Evolutionary conservation across 768 basidiomycete species (phyloP).

Genomic region (Lentinula detonsa): DNA sequence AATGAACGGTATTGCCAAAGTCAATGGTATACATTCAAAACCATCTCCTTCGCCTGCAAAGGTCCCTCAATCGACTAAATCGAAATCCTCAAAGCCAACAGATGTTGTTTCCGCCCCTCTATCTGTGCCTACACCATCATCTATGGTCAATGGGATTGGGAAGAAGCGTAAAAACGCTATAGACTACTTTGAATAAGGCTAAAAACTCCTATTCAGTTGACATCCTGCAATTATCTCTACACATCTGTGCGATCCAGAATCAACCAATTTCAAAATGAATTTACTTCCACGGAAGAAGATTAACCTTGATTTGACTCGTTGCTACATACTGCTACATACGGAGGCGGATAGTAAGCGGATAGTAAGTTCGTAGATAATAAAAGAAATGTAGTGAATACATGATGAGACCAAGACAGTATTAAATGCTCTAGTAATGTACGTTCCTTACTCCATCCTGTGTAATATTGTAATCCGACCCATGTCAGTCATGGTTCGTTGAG

Average conservation of each 20-base stretch:
- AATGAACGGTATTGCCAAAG: constrained; percentile 8
- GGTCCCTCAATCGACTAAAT: constrained; percentile 2
- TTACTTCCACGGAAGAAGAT: neutral
- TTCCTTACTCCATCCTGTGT: neutral
- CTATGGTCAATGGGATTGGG: constrained; percentile 36
- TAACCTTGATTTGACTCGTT: neutral
- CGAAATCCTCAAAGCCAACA: constrained; percentile 6
- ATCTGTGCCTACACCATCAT: constrained; percentile 8
- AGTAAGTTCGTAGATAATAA: neutral
- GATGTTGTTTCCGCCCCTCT: constrained; percentile 11
- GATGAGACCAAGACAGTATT: neutral
- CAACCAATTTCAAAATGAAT: neutral
- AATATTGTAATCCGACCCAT: neutral
- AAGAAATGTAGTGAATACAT: neutral
- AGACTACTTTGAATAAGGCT: constrained; percentile 12
- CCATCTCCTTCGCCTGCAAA: constrained; percentile 1
- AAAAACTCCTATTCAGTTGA: neutral
- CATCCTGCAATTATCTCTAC: neutral
- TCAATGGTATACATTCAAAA: neutral
- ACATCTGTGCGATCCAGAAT: neutral
- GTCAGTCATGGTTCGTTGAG: constrained; percentile 9
- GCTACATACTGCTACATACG: neutral
- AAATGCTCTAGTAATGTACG: neutral
- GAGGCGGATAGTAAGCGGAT: neutral
- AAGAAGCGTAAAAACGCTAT: constrained; percentile 53